A percentile compares a stretch with the other conserved stretches of the same genome.
phyloP scores from a whole-genome alignment of 768 basidiomycete species.

The Boletus rex-veris region DNA sequence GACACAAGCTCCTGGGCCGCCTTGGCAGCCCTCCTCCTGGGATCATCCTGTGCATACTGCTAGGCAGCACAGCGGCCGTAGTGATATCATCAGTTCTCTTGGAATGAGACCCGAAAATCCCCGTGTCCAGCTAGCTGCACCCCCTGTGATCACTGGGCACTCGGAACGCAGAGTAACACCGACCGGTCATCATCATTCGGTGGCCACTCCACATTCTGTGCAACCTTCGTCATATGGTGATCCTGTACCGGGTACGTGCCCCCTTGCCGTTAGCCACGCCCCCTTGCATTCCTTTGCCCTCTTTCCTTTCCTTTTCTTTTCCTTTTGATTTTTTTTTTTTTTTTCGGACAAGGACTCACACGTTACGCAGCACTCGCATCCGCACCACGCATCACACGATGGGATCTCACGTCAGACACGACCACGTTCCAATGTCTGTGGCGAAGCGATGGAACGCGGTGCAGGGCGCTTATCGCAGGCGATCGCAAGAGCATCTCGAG shows the following conservation, averaged over 20 bases:
- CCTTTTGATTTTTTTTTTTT: not conserved
- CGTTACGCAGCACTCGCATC: constrained; percentile 6
- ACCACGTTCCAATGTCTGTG: constrained; percentile 22
- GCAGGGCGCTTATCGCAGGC: constrained; percentile 14
- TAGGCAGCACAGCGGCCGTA: not conserved
- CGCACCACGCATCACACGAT: constrained; percentile 9
- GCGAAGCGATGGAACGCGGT: constrained; percentile 7
- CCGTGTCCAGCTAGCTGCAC: not conserved
- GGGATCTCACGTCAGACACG: not conserved
- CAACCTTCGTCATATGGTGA: not conserved
- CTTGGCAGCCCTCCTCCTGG: constrained; percentile 6
- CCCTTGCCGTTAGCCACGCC: not conserved
- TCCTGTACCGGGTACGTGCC: constrained; percentile 16
- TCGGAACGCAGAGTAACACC: not conserved
- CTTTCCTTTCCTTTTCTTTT: not conserved
- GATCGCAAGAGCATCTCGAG: constrained; percentile 17
- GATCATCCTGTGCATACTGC: not conserved
- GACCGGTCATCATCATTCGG: not conserved
- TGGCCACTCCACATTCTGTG: not conserved
- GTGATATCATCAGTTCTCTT: not conserved
- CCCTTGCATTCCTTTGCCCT: too few species aligned
- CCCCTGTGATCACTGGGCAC: not conserved
- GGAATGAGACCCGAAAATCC: not conserved
- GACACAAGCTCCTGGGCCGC: not conserved
- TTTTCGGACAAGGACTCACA: constrained; percentile 1